phyloP scores from a whole-genome alignment of 352 stramenopile species.

The Globisporangium megalacanthum region DNA sequence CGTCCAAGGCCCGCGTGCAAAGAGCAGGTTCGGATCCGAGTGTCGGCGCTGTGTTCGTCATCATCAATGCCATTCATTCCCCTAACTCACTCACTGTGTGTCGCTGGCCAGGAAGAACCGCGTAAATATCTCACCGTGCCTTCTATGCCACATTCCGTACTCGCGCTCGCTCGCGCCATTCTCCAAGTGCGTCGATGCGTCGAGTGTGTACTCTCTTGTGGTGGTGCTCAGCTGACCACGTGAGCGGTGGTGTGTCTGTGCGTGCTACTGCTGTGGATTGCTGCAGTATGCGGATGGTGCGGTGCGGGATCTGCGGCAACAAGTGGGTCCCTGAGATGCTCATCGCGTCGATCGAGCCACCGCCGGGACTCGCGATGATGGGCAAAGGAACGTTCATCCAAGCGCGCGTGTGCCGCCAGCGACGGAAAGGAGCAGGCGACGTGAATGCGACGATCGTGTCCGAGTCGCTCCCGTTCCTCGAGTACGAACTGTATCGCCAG shows the following conservation, averaged over 20 bases:
- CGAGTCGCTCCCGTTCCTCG: slow-evolving; percentile 96
- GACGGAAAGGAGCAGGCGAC: slow-evolving; percentile 90
- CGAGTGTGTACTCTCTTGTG: not conserved
- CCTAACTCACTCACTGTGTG: not conserved
- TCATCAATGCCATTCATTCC: not conserved
- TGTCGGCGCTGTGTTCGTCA: not conserved
- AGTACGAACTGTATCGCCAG: slow-evolving; percentile 97
- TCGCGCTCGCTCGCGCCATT: slow-evolving; percentile 94
- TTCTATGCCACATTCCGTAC: slow-evolving; percentile 97
- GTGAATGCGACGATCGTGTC: slow-evolving; percentile 95
- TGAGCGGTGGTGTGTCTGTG: no score
- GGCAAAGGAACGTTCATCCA: slow-evolving; percentile 94
- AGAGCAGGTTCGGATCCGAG: not conserved
- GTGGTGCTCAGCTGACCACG: slow-evolving; percentile 1
- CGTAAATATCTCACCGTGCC: slow-evolving; percentile 76
- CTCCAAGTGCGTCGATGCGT: slow-evolving; percentile 67
- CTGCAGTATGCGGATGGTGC: slow-evolving; percentile 93
- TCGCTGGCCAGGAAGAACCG: slow-evolving; percentile 28
- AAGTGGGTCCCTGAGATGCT: slow-evolving; percentile 98
- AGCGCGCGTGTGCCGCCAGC: slow-evolving; percentile 91
- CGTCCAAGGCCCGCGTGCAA: not conserved
- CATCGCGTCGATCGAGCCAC: slow-evolving; percentile 86
- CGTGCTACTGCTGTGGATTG: not conserved
- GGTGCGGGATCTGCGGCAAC: slow-evolving; percentile 94
- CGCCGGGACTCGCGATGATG: slow-evolving; percentile 77